These are phyloP conservation scores for Vaccinium vitisidaea DNA, from an alignment of 148 eudicot species.

Conservation along the genomic window DNA sequence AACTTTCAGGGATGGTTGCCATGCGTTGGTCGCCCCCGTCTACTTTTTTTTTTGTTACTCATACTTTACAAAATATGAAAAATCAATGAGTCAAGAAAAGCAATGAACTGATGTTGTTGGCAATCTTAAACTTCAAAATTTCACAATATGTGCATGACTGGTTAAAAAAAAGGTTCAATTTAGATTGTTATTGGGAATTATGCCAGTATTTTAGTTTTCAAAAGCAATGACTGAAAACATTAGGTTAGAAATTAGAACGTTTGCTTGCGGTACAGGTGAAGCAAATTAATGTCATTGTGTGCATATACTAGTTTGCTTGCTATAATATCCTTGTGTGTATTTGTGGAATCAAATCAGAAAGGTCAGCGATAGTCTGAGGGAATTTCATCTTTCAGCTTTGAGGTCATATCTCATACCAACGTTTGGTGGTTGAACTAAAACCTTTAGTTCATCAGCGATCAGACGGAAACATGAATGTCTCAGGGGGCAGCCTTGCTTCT, in stretches of 20 bases:
- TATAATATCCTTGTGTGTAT: not conserved
- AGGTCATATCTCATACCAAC: slow-evolving; percentile 19
- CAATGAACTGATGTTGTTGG: not conserved
- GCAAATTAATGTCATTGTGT: not conserved
- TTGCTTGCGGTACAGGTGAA: not conserved
- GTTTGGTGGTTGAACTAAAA: slow-evolving; percentile 15
- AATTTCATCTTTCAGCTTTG: slow-evolving; percentile 3
- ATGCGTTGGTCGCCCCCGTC: too few relatives aligned
- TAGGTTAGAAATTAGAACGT: not conserved
- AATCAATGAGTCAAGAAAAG: not conserved
- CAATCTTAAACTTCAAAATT: not conserved
- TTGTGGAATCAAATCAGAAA: not conserved
- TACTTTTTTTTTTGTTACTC: too few relatives aligned
- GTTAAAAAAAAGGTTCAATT: not conserved
- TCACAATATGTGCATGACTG: not conserved
- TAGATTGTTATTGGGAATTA: not conserved
- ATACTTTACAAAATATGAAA: not conserved
- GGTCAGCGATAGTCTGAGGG: not conserved
- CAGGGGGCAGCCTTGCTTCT: slow-evolving; percentile 24
- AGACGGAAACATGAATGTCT: slow-evolving; percentile 27
- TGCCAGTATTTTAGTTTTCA: not conserved
- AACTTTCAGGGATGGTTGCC: too few relatives aligned
- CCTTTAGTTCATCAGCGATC: slow-evolving; percentile 29
- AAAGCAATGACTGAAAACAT: not conserved
- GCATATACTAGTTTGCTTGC: not conserved